Conservation (phyloP, 2,329 filamentous ascomycete genomes). For the Eutypella sp. region DNA sequence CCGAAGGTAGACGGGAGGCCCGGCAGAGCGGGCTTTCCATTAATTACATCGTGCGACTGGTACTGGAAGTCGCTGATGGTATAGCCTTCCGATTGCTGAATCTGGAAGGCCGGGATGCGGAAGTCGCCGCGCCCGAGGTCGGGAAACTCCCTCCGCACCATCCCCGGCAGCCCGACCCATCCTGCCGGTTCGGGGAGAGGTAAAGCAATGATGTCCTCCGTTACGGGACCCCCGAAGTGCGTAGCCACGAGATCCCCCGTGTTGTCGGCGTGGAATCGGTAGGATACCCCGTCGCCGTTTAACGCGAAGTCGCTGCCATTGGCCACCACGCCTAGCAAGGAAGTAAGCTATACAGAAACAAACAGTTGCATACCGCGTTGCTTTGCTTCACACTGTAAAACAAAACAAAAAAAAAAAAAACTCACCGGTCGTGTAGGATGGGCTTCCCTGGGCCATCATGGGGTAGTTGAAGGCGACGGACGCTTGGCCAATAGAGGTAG, state of each 20-base stretch:
- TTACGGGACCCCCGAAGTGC: conserved; percentile 52
- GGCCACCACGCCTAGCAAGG: conserved; percentile 44
- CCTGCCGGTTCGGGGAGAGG: conserved; percentile 40
- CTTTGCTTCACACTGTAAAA: no score
- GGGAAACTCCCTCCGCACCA: conserved; percentile 56
- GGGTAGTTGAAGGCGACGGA: no score
- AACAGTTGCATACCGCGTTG: no score
- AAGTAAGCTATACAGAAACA: no score
- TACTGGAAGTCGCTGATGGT: conserved; percentile 57
- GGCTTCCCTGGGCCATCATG: no score
- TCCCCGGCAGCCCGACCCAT: conserved; percentile 46
- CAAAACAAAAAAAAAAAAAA: no score
- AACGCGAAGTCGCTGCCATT: conserved; percentile 52
- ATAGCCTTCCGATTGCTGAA: conserved; percentile 53
- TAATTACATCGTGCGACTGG: conserved; percentile 47
- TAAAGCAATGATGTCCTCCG: conserved; percentile 38
- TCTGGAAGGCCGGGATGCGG: conserved; percentile 55
- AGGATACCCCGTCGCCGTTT: conserved; percentile 51
- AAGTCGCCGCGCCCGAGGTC: conserved; percentile 61
- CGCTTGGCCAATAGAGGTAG: no score
- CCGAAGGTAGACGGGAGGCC: conserved; percentile 59
- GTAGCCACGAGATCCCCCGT: conserved; percentile 50
- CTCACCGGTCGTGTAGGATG: not conserved
- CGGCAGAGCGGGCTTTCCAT: conserved; percentile 51
- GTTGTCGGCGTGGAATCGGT: conserved; percentile 56